Conservation (phyloP, 768 basidiomycete species). For the Pulveroboletus ravenelii region DNA sequence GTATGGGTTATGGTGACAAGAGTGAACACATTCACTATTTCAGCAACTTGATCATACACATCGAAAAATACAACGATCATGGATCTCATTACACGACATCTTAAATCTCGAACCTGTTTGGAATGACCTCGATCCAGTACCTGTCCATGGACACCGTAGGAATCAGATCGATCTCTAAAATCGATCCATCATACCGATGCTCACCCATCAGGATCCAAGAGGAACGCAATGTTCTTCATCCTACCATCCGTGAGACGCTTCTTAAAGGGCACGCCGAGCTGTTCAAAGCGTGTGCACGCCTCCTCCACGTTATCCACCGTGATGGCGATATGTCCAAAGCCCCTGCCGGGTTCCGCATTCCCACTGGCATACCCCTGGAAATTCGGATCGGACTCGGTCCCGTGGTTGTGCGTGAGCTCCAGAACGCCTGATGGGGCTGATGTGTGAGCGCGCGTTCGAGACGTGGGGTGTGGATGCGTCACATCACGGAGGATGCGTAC, state of each 20-base stretch:
- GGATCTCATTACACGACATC: neutral
- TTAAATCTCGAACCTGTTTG: constrained; percentile 28
- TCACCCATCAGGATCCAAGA: constrained; percentile 81
- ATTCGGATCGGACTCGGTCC: constrained; percentile 72
- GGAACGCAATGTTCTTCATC: constrained; percentile 82
- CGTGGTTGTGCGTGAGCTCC: constrained; percentile 87
- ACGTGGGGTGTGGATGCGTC: neutral
- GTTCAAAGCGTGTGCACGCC: constrained; percentile 81
- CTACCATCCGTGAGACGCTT: constrained; percentile 82
- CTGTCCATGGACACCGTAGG: constrained; percentile 25
- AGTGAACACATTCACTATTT: neutral
- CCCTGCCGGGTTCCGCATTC: constrained; percentile 75
- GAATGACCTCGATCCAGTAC: constrained; percentile 60
- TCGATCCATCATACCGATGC: constrained; percentile 1
- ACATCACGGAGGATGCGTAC: neutral
- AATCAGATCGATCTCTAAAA: neutral
- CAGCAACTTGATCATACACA: constrained; percentile 2
- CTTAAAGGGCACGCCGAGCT: constrained; percentile 77
- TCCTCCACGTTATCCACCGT: constrained; percentile 76
- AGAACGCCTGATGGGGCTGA: constrained; percentile 52
- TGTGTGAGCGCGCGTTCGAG: neutral
- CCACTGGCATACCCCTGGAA: constrained; percentile 85
- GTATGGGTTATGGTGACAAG: neutral
- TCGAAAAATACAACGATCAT: neutral
- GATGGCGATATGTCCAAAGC: constrained; percentile 87